Evolutionary conservation across 140 eudicot species (phyloP).

Genomic region (Bidens hawaiensis): DNA sequence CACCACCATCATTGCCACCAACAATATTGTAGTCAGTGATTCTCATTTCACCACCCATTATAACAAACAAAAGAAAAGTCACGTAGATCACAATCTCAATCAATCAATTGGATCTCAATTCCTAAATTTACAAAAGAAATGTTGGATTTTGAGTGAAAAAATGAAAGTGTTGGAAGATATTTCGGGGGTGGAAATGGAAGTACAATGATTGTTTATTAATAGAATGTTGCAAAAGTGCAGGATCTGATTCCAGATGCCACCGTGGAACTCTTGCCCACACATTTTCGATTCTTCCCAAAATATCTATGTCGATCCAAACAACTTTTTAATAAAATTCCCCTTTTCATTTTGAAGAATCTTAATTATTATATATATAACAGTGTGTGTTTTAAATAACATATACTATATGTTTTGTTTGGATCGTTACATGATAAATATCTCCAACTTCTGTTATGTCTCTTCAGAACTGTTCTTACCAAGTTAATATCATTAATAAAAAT

Average conservation of each 20-base stretch:
- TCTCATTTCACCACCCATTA: neutral
- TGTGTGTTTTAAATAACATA: too few relatives aligned
- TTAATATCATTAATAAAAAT: too few relatives aligned
- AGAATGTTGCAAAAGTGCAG: constrained; percentile 33
- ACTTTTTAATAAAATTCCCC: neutral
- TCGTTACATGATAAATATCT: too few relatives aligned
- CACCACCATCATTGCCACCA: neutral
- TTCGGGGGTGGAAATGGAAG: constrained; percentile 1
- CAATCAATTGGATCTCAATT: constrained; percentile 12
- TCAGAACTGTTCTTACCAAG: too few relatives aligned
- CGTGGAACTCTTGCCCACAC: constrained; percentile 22
- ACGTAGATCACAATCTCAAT: too few relatives aligned
- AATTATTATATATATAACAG: too few relatives aligned
- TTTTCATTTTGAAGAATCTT: neutral
- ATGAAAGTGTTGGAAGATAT: constrained; percentile 9
- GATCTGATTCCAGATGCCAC: constrained; percentile 40
- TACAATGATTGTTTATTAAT: constrained; percentile 10
- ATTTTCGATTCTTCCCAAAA: constrained; percentile 17
- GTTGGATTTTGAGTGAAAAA: constrained; percentile 21
- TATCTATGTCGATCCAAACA: constrained; percentile 11
- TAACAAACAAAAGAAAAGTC: too few relatives aligned
- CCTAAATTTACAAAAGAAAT: constrained; percentile 1
- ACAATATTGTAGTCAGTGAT: too few relatives aligned
- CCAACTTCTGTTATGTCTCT: too few relatives aligned
- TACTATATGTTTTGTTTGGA: neutral